Percentiles rank a stretch among this genome's conserved stretches.
These are phyloP conservation scores for Byssochlamys sp. DNA, from an alignment of 2,329 filamentous ascomycete species.

Conservation along the genomic window DNA sequence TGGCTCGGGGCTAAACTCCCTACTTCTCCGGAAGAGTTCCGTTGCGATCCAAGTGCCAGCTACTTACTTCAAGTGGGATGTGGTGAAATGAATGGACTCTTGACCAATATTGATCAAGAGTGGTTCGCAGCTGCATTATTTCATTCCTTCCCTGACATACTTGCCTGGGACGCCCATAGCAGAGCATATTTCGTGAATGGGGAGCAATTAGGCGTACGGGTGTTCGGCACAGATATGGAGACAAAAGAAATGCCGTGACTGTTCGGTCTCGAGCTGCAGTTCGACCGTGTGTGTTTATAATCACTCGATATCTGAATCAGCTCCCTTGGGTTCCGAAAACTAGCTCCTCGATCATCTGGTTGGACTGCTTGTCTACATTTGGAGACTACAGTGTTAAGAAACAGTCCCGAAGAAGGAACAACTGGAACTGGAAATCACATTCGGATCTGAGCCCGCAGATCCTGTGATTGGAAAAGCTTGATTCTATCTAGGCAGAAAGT, in stretches of 20 bases:
- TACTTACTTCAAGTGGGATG: slow-evolving; percentile 48
- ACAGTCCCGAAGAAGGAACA: background rate
- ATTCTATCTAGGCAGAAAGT: too few species aligned
- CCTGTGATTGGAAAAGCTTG: too few species aligned
- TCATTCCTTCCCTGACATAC: slow-evolving; percentile 49
- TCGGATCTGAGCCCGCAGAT: too few species aligned
- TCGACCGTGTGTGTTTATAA: slow-evolving; percentile 10
- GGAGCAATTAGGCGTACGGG: slow-evolving; percentile 37
- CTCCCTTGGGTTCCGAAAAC: background rate
- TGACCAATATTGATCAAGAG: slow-evolving; percentile 47
- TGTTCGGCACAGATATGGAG: slow-evolving; percentile 40
- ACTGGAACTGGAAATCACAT: background rate
- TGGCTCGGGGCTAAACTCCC: slow-evolving; percentile 49
- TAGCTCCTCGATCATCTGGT: background rate
- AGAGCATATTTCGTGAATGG: slow-evolving; percentile 45
- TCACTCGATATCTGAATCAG: background rate
- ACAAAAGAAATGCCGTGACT: slow-evolving; percentile 3
- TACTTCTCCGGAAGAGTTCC: slow-evolving; percentile 45
- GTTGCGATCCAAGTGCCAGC: slow-evolving; percentile 36
- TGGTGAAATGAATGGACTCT: slow-evolving; percentile 44
- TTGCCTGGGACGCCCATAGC: slow-evolving; percentile 48
- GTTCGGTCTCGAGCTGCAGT: slow-evolving; percentile 11
- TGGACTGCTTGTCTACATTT: background rate
- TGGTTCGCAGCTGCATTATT: slow-evolving; percentile 49
- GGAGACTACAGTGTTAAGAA: background rate